Percentiles rank a stretch among this genome's conserved stretches.
Evolutionary conservation across 1,139 yeast genomes (phyloP).

Genomic region (Hemisphaericaspora lyxosophila): DNA sequence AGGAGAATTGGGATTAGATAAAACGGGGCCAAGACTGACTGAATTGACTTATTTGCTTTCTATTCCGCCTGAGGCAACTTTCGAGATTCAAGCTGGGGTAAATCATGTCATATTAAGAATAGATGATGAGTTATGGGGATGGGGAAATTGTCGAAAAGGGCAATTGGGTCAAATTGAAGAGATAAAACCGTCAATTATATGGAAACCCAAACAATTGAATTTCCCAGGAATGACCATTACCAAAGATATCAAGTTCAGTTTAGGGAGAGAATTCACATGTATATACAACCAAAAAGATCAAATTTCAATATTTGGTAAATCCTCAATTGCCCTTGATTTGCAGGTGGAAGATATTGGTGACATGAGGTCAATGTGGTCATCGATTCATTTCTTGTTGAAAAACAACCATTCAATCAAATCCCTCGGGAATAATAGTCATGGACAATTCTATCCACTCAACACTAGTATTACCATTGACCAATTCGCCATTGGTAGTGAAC

Average conservation of each 20-base stretch:
- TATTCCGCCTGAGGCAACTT: constrained; percentile 7
- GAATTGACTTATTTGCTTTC: constrained; percentile 18
- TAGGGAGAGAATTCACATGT: constrained; percentile 51
- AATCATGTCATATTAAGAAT: constrained; percentile 54
- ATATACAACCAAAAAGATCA: constrained; percentile 14
- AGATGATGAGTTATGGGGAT: constrained; percentile 54
- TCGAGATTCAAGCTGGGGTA: constrained; percentile 48
- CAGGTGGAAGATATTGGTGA: constrained; percentile 3
- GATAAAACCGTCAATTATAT: constrained; percentile 12
- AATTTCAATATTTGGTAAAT: constrained; percentile 19
- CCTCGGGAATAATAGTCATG: constrained; percentile 74
- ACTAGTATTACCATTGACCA: constrained; percentile 10
- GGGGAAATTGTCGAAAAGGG: constrained; percentile 83
- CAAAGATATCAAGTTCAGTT: constrained; percentile 17
- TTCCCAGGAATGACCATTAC: constrained; percentile 12
- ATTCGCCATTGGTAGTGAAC: constrained; percentile 78
- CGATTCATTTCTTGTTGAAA: constrained; percentile 52
- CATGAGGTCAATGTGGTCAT: constrained; percentile 76
- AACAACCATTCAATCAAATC: constrained; percentile 36
- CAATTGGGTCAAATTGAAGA: constrained; percentile 49
- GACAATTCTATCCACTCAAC: constrained; percentile 52
- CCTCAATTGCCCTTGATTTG: constrained; percentile 3
- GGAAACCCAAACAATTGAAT: constrained; percentile 28
- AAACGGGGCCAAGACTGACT: constrained; percentile 12
- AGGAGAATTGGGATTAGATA: constrained; percentile 75